These are phyloP conservation scores for Adansonia grandidieri DNA, from an alignment of 441 rosid genomes.

Conservation along the genomic window DNA sequence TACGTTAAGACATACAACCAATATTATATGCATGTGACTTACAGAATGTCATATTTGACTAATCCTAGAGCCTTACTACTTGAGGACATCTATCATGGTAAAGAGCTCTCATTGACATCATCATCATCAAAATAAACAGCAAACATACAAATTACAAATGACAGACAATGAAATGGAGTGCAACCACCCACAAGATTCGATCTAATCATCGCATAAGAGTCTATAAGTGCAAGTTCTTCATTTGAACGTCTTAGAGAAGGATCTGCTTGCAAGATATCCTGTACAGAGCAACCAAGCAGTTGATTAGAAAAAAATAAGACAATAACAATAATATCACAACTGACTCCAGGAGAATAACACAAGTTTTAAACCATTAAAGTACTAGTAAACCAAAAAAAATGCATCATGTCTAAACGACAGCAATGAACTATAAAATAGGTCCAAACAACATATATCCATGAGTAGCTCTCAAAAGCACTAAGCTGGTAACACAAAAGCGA, in stretches of 20 bases:
- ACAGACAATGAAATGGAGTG: not conserved
- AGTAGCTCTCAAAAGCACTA: not conserved
- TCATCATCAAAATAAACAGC: conserved; percentile 12
- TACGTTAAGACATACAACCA: not conserved
- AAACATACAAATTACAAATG: not conserved
- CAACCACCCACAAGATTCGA: conserved; percentile 76
- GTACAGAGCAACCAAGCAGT: conserved; percentile 27
- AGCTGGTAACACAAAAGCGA: not conserved
- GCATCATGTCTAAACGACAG: too few relatives aligned
- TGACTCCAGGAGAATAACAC: conserved; percentile 16
- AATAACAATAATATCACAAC: conserved; percentile 17
- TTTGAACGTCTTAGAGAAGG: conserved; percentile 62
- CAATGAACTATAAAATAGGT: conserved; percentile 5
- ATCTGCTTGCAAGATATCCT: conserved; percentile 78
- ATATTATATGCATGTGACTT: not conserved
- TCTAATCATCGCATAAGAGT: conserved; percentile 70
- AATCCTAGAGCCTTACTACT: not conserved
- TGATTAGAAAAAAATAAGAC: not conserved
- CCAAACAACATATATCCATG: not conserved
- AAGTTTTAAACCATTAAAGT: conserved; percentile 4
- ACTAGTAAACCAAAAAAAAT: not conserved
- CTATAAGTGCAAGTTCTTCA: conserved; percentile 72
- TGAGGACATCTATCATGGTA: not conserved
- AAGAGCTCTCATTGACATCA: not conserved
- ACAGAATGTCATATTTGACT: not conserved